Evolutionary conservation across 1,284 basidiomycete species (phyloP), one percentile per base, ranked within the genome.

Genomic region (Sanguinoderma infundibulare): DNA sequence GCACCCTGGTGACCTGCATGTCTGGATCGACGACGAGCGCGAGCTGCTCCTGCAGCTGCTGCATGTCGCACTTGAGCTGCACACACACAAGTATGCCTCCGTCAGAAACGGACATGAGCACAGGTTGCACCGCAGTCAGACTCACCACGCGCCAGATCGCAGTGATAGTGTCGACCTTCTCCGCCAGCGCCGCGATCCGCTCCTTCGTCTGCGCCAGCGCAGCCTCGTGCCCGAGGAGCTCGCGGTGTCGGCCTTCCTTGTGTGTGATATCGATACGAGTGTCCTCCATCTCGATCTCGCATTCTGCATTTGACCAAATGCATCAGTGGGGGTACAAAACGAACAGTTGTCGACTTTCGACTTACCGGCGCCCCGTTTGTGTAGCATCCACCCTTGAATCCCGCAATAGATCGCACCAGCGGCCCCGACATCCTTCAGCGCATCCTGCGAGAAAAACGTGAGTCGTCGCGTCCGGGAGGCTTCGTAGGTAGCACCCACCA

Each of bases 11-110:
- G 5, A 51, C 32, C 2, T 38, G 38, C 59, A 55, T 55, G 26
- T 55, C 59, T 15, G 57, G 57, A 26, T 53, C 51, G 4, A 54
- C 47, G 6, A 54, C 39, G 9, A 60, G 59, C 24, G 35, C 47
- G n/a, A 60, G 46, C 39, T 60, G 53, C 47, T 55, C 32, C 26
- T 51, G 36, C 26, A 60, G 47, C 14, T 51, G 42, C 14, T 51
- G 36, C 53, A 60, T 60, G 32, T 60, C 59, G 53, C 46, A 51
- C 38, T 54, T 47, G 30, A 60, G 53, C 59, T 60, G 20, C 26
- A 40, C 10, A 28, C 10, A 14, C 8, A 12, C 32, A 12, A 35
- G 24, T 10, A 17, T n/a, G n/a, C n/a, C n/a, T n/a, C n/a, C n/a
- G n/a, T n/a, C n/a, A n/a, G n/a, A n/a, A n/a, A n/a, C n/a, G n/a